Evolutionary conservation across 805 yeast species (phyloP), one percentile per base, ranked within the genome.

Genomic region (Teunomyces barrocoloradensis): DNA sequence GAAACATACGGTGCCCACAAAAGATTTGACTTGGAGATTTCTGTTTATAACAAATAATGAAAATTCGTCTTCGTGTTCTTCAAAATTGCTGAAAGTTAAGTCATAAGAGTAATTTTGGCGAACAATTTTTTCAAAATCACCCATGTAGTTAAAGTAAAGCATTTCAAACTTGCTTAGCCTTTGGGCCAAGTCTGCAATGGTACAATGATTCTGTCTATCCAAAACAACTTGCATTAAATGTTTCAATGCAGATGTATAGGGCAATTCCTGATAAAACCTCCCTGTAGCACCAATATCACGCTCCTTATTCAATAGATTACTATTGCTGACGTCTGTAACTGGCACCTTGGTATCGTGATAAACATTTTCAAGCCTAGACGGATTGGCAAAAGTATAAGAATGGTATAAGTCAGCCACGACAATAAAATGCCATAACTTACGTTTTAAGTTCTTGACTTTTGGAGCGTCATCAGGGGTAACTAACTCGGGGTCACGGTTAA

Each of bases 401-500:
- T 50, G 43, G 33, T 43, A 42, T 6, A 50, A 27, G 28, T 54
- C 57, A 18, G 43, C 17, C 9, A 39, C 10, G 13, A 49, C 40
- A n/a, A 46, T 18, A n/a, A 49, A 40, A 29, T 33, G 42, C 52
- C 52, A 49, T 23, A 49, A 17, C 17, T 49, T 49, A 17, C 45
- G 35, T 23, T 43, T 46, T 38, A 49, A 49, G 21, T 44, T 28
- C 12, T 29, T 17, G 21, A 32, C 27, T 12, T 40, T 43, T 5
- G 55, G 52, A 10, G 30, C 44, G 13, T 49, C 53, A 15, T 50
- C 53, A 3, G 52, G 41, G 6, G 45, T 37, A 15, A 49, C 48
- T 10, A 50, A 46, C 10, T 51, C 50, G 2, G 60, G 58, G 34
- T 57, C 58, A 3, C 57, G 43, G 42, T 60, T 60, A 12, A 60